Percentiles rank a stretch among this genome's conserved stretches.
Conservation (phyloP, 129 eudicot genomes). For the Glebionis coronaria region DNA sequence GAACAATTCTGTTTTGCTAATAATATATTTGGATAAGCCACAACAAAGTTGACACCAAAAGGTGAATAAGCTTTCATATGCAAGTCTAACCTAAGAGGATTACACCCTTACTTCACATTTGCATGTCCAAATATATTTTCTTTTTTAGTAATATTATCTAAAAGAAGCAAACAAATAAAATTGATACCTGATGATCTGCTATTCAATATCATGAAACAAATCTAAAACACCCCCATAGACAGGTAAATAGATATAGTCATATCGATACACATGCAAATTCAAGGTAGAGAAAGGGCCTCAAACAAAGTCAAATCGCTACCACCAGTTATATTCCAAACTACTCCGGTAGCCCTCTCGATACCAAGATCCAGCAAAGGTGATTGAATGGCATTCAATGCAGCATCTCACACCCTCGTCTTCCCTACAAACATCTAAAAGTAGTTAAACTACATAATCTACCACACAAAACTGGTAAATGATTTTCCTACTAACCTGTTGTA, state of each 20-base stretch:
- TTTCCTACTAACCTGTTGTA: constrained; percentile 59
- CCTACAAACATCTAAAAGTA: constrained; percentile 41
- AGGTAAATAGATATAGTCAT: neutral
- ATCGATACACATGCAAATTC: neutral
- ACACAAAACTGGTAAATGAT: neutral
- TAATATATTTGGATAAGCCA: no score
- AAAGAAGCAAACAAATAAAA: no score
- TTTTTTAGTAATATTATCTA: no score
- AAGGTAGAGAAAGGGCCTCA: constrained; percentile 50
- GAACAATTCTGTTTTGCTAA: no score
- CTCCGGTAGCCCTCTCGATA: constrained; percentile 97
- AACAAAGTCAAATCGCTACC: constrained; percentile 76
- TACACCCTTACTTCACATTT: no score
- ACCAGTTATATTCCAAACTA: constrained; percentile 98
- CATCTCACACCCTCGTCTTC: constrained; percentile 93
- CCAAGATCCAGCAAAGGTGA: constrained; percentile 94
- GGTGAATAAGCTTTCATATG: no score
- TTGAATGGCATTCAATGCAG: constrained; percentile 95
- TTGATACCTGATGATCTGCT: no score
- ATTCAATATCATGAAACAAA: no score
- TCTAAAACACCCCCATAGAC: neutral
- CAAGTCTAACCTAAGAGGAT: no score
- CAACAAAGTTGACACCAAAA: no score
- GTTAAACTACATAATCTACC: neutral
- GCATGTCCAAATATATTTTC: no score